Percentiles rank a stretch among this genome's conserved stretches.
Evolutionary conservation across 208 protist species (phyloP).

Genomic region (Phytomonas francai): DNA sequence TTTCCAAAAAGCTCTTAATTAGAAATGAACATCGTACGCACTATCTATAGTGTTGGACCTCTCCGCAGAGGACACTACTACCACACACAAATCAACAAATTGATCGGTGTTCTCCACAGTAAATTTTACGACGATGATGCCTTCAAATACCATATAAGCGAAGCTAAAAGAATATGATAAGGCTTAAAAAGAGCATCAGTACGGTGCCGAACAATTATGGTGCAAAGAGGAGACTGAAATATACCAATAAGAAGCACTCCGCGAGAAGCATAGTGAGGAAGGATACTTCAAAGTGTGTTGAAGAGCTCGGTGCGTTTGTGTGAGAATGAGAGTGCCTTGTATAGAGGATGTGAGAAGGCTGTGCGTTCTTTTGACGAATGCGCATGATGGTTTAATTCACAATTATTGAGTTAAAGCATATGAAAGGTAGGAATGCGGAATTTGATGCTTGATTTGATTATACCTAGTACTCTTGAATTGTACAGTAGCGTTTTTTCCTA

Average conservation of each 20-base stretch:
- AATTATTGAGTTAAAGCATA: background rate
- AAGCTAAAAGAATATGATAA: background rate
- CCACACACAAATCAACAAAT: background rate
- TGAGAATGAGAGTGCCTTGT: background rate
- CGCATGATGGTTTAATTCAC: background rate
- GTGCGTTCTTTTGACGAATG: too few relatives aligned
- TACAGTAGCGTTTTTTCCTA: background rate
- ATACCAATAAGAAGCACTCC: background rate
- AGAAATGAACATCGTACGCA: background rate
- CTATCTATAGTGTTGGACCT: background rate
- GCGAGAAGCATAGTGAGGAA: background rate
- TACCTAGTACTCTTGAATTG: background rate
- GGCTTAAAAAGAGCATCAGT: background rate
- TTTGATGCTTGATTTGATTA: background rate
- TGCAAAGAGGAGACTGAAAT: background rate
- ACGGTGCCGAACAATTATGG: background rate
- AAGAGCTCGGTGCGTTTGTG: background rate
- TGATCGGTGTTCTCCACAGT: background rate
- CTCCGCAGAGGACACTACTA: background rate
- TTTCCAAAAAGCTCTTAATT: background rate
- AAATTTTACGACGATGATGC: background rate
- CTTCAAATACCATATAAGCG: background rate
- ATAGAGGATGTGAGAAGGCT: too few relatives aligned
- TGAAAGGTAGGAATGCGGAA: background rate
- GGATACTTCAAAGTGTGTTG: background rate